Conservation (phyloP, 768 basidiomycete genomes). For the Suillus paluster region DNA sequence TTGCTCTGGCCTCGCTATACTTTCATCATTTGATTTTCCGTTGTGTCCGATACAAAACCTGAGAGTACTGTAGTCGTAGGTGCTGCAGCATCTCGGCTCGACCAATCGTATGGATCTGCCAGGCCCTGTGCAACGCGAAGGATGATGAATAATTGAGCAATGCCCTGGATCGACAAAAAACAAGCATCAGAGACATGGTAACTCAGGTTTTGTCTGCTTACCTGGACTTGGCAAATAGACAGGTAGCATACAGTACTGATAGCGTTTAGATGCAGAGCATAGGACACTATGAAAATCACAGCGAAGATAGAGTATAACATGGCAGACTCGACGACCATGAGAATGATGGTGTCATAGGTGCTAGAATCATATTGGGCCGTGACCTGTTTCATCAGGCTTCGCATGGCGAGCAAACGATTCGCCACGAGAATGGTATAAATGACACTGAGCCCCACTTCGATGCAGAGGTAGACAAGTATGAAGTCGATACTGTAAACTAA, state of each 20-base stretch:
- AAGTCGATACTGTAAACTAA: slow-evolving; percentile 27
- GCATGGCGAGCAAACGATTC: slow-evolving; percentile 28
- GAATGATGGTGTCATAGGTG: slow-evolving; percentile 29
- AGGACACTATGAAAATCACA: slow-evolving; percentile 38
- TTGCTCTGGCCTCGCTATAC: too few species aligned
- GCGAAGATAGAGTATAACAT: slow-evolving; percentile 29
- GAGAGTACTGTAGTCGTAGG: too few species aligned
- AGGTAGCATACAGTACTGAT: background rate
- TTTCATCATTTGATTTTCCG: too few species aligned
- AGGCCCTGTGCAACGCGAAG: too few species aligned
- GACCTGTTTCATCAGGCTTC: slow-evolving; percentile 16
- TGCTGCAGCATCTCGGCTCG: too few species aligned
- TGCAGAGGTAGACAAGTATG: slow-evolving; percentile 31
- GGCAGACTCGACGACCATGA: slow-evolving; percentile 44
- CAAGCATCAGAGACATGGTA: too few species aligned
- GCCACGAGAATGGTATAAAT: slow-evolving; percentile 36
- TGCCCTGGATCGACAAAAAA: too few species aligned
- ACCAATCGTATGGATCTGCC: too few species aligned
- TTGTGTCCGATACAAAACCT: too few species aligned
- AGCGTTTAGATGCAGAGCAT: slow-evolving; percentile 22
- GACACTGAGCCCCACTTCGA: slow-evolving; percentile 36
- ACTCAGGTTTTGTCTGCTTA: too few species aligned
- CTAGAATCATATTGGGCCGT: slow-evolving; percentile 20
- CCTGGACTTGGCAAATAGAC: background rate
- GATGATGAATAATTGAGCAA: too few species aligned